Conservation (phyloP, 371 early-diverging fungal species). For the Chytridium lagenaria region DNA sequence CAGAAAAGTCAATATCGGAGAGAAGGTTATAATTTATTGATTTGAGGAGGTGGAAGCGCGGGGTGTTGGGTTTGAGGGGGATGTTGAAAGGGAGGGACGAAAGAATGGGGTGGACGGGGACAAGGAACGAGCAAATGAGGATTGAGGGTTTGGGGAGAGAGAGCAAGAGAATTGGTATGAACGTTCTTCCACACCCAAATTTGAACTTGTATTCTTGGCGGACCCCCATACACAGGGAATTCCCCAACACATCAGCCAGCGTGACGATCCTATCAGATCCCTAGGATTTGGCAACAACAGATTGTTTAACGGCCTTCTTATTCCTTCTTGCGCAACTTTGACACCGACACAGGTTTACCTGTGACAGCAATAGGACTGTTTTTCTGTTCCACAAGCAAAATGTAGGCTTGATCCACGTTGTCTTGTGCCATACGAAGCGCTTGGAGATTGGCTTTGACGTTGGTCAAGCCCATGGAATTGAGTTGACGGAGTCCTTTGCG, state of each 20-base stretch:
- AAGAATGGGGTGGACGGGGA: background rate
- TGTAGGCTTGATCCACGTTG: slow-evolving; percentile 11
- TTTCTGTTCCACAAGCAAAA: background rate
- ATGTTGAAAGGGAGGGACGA: background rate
- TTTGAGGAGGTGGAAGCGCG: background rate
- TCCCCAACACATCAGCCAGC: slow-evolving; percentile 8
- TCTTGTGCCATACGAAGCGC: background rate
- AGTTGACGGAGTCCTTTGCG: slow-evolving; percentile 6
- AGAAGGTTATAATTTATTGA: background rate
- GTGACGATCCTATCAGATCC: background rate
- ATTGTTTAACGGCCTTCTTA: background rate
- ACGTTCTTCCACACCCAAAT: background rate
- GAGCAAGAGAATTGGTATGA: background rate
- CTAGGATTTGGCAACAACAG: background rate
- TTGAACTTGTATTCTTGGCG: background rate
- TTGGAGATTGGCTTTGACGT: slow-evolving; percentile 3
- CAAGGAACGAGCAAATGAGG: background rate
- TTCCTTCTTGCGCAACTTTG: background rate
- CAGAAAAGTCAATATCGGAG: slow-evolving; percentile 19
- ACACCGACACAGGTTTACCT: background rate
- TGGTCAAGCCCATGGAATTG: slow-evolving; percentile 19
- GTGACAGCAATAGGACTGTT: slow-evolving; percentile 1
- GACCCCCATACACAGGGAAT: background rate
- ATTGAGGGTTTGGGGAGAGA: background rate
- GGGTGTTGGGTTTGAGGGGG: slow-evolving; percentile 1